A percentile compares a stretch with the other conserved stretches of the same genome.
Evolutionary conservation across 306 rosid species (phyloP).

Genomic region (Nissolia schottii): DNA sequence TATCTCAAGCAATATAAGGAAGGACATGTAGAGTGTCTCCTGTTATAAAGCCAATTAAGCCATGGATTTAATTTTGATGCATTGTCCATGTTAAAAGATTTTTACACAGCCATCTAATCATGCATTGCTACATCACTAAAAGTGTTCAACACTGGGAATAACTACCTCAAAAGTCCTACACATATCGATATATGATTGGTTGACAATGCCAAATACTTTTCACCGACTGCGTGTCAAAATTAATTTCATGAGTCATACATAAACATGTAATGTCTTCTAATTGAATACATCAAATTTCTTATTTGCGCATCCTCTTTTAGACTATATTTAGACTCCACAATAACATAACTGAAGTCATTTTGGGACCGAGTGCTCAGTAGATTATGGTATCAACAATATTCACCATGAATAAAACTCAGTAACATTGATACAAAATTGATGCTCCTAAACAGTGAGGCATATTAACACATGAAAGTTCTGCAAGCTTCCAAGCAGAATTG

Average conservation of each 20-base stretch:
- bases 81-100: no score
- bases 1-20: not conserved
- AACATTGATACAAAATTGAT: not conserved
- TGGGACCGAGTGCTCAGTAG: not conserved
- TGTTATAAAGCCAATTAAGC: not conserved
- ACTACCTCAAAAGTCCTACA: no score
- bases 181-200: no score
- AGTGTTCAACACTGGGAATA: no score
- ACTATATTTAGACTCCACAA: constrained; percentile 2
- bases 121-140: no score
- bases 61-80: no score
- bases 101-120: no score
- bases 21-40: not conserved
- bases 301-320: not conserved
- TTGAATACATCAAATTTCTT: not conserved
- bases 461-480: not conserved
- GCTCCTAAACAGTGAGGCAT: not conserved
- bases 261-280: not conserved
- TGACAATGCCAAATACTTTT: no score
- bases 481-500: not conserved
- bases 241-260: no score
- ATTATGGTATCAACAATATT: not conserved
- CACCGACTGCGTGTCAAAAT: no score
- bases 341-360: not conserved
- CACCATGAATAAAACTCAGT: not conserved